Evolutionary conservation across 2,329 filamentous ascomycete genomes (phyloP).

Genomic region (Seiridium cupressi): DNA sequence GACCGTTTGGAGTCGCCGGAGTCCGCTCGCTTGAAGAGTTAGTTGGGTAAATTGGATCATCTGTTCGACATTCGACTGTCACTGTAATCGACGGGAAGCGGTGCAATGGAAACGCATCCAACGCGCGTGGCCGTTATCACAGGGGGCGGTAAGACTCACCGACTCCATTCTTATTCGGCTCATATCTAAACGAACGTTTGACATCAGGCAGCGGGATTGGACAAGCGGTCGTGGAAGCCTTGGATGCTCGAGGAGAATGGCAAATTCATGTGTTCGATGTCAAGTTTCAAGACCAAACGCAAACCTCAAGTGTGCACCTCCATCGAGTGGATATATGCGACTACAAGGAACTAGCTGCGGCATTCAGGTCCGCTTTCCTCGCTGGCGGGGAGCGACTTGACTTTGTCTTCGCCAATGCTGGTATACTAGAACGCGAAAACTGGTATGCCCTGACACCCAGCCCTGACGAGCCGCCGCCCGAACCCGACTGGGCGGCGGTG

Average conservation of each 20-base stretch:
- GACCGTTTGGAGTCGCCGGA: no score
- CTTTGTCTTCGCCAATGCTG: slow-evolving; percentile 7
- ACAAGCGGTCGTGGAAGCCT: background rate
- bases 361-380: background rate
- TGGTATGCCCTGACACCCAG: background rate
- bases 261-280: background rate
- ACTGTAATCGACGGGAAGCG: no score
- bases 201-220: slow-evolving; percentile 3
- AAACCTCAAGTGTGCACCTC: background rate
- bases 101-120: no score
- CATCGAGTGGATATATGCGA: background rate
- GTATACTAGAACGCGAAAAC: background rate
- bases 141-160: background rate
- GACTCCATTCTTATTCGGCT: background rate
- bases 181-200: background rate
- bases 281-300: background rate
- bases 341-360: background rate
- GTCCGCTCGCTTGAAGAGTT: no score
- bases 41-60: no score
- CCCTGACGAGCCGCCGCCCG: background rate
- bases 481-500: background rate
- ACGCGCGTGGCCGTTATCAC: background rate
- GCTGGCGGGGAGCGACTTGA: background rate
- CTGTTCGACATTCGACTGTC: no score
- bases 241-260: background rate